Evolutionary conservation across 1,284 basidiomycete genomes (phyloP), one percentile per base, ranked within the genome.

Genomic region (Volvariella volvacea): DNA sequence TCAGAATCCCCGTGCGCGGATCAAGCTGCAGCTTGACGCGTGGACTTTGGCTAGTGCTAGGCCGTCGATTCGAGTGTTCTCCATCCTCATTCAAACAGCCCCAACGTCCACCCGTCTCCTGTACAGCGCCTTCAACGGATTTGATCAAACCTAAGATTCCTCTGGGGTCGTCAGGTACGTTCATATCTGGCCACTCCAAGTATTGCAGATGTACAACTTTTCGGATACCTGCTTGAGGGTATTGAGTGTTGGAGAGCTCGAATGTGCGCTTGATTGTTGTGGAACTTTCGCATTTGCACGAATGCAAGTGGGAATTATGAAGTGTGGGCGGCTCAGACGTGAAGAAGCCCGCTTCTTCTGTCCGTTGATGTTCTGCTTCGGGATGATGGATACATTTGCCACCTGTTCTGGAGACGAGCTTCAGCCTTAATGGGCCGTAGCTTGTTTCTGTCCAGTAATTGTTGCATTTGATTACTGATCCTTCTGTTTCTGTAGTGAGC

Each of bases 401-500:
- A 16, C 80, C 80, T 4, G 73, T 74, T 21, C 76, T 78, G n/a
- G 74, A 74, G n/a, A 89, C 57, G 4, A 84, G 65, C 48, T 74
- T 68, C 14, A 91, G 68, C 4, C 68, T 74, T 41, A 93, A 61
- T 1, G 83, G 74, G 1, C 92, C 92, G 58, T 86, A 94, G 19
- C 66, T 60, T 10, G 73, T 70, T 21, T 83, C 77, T 19, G 75
- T 71, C 93, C 94, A 98, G 63, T 99, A 99, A 22, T 83, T 73
- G 33, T 92, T 91, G 59, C 94, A 96, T 63, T 99, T 97, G 52
- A 92, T 71, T 53, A 83, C 78, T 3, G 90, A 81, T 31, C 88
- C 90, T 64, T 99, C 95, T 51, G 88, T 75, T 62, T 97, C 90
- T 42, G 86, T 85, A 0, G 95, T 97, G 46, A 98, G 79, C 91